Evolutionary conservation across 2,329 filamentous ascomycete species (phyloP), one percentile per base, ranked within the genome.

Genomic region (Ophiostoma novo-ulmi): DNA sequence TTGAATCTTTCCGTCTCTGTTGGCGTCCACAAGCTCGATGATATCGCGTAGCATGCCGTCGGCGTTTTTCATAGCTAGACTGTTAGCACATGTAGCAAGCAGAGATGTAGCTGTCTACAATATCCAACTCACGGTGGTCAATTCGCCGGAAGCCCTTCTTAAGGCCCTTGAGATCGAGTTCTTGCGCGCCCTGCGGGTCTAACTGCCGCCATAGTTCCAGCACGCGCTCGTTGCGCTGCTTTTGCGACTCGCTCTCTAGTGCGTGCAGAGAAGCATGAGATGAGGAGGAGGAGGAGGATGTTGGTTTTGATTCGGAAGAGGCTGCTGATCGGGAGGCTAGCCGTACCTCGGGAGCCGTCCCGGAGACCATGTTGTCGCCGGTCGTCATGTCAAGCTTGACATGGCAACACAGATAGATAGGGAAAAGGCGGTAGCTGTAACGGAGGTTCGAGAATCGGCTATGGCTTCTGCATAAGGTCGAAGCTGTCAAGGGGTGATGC

Each of bases 1-100:
- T 80, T 96, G 91, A 76, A 99, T 98, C 77, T 89, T 90, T 74
- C 94, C 93, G 79, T 98, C 93, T 36, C 89, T 88, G 78, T 94
- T 93, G 71, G 77, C 91, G 78, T 99, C 95, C 73, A 97, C 93
- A 73, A 90, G 87, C 74, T 86, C 85, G 78, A 97, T 86, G 71
- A 98, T 91, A 77, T 91, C 89, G 77, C 88, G 86, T 73, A 99
- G 85, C 83, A 98, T 88, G 52, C 87, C 84, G 79, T 97, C 91
- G 78, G 95, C 95, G 84, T 97, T 95, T 83, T 97, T 97, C 77
- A 99, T 80, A 68, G 86, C 86, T 88, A 75, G n/a, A 38, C 22
- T 36, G 36, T 66, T 38, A 66, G 67, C 31, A 65, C 1, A 39
- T 14, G 6, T 2, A n/a, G 36, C 7, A 58, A 26, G 10, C 64